A percentile compares a stretch with the other conserved stretches of the same genome.
These are phyloP conservation scores for Entomortierella beljakovae DNA, from an alignment of 192 early-diverging fungal genomes.

Conservation along the genomic window DNA sequence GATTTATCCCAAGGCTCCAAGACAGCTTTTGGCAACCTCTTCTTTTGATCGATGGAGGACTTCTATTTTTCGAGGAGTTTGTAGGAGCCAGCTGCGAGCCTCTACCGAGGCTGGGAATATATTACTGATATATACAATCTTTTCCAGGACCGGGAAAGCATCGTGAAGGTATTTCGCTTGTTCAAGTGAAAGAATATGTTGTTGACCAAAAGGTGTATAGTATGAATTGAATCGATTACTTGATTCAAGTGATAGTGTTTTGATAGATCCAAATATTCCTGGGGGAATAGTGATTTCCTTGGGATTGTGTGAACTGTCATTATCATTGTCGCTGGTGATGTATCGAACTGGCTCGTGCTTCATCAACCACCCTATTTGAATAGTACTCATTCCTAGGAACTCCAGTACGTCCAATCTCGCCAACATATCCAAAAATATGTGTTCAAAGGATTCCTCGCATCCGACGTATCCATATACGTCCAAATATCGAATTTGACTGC, in stretches of 20 bases:
- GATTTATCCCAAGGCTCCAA: not conserved
- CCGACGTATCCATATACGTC: constrained; percentile 17
- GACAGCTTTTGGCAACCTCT: not conserved
- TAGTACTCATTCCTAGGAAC: constrained; percentile 9
- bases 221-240: not conserved
- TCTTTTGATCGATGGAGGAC: not conserved
- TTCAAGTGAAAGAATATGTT: not conserved
- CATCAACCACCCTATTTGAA: constrained; percentile 24
- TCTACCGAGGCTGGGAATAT: constrained; percentile 1
- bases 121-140: constrained; percentile 10
- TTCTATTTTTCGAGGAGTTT: constrained; percentile 3
- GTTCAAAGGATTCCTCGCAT: constrained; percentile 1
- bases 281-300: not conserved
- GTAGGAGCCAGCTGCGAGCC: constrained; percentile 10
- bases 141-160: constrained; percentile 17
- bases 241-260: constrained; percentile 13
- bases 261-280: constrained; percentile 15
- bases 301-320: not conserved
- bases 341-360: constrained; percentile 10
- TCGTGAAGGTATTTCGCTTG: constrained; percentile 14
- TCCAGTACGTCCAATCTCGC: constrained; percentile 12
- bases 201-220: not conserved
- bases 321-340: too few relatives aligned
- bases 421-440: constrained; percentile 18
- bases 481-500: constrained; percentile 13